Evolutionary conservation across 148 eudicot species (phyloP).

Genomic region (Heliosperma pusillum): DNA sequence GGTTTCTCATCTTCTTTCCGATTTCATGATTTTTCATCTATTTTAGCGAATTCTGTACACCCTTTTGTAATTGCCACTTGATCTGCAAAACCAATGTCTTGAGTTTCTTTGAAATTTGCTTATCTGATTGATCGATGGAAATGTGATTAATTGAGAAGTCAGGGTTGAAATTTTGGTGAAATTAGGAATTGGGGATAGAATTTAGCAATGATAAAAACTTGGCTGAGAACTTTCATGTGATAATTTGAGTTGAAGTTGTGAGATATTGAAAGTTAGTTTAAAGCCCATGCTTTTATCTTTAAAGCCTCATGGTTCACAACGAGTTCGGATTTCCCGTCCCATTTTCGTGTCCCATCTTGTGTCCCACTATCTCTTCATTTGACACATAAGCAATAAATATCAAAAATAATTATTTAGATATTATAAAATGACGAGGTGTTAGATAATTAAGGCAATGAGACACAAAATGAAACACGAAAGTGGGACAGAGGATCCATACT

Average conservation of each 20-base stretch:
- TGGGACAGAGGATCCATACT: too few species aligned
- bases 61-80: conserved; percentile 19
- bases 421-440: too few species aligned
- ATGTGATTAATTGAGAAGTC: not conserved
- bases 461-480: too few species aligned
- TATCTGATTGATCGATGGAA: conserved; percentile 2
- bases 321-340: too few species aligned
- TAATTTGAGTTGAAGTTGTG: not conserved
- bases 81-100: conserved; percentile 24
- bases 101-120: not conserved
- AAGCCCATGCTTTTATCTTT: not conserved
- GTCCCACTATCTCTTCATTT: too few species aligned
- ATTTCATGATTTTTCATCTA: not conserved
- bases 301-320: not conserved
- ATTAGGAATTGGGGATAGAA: not conserved
- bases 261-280: too few species aligned
- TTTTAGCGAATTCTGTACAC: not conserved
- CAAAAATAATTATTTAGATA: too few species aligned
- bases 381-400: too few species aligned
- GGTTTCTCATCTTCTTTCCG: conserved; percentile 34
- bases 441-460: too few species aligned
- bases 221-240: not conserved
- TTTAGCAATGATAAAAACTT: too few species aligned
- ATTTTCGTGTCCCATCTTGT: too few species aligned
- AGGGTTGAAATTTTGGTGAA: not conserved